A percentile compares a stretch with the other conserved stretches of the same genome.
Conservation (phyloP, 805 yeast genomes). For the Starmerella apis region DNA sequence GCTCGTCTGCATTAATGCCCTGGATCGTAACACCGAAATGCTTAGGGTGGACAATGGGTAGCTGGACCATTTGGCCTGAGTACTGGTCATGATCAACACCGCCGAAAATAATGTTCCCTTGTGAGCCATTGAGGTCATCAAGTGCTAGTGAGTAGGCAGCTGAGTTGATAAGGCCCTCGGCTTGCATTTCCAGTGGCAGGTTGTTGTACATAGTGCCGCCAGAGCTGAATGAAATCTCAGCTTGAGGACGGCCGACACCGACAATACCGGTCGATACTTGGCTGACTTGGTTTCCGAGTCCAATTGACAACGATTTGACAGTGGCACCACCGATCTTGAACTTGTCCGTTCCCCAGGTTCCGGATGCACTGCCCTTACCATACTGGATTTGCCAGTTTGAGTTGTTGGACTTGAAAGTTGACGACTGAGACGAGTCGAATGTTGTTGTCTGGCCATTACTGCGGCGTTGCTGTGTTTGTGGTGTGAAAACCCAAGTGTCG, state of each 20-base stretch:
- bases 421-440: constrained; percentile 28
- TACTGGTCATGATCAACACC: constrained; percentile 45
- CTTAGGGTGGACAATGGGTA: constrained; percentile 32
- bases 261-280: constrained; percentile 52
- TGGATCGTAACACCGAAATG: constrained; percentile 30
- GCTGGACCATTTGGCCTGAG: constrained; percentile 35
- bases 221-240: constrained; percentile 38
- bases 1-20: constrained; percentile 26
- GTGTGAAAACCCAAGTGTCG: constrained; percentile 54
- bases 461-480: constrained; percentile 24
- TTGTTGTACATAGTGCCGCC: constrained; percentile 42
- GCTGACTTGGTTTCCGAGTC: constrained; percentile 53
- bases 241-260: constrained; percentile 39
- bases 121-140: constrained; percentile 33
- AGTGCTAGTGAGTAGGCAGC: constrained; percentile 58
- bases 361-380: constrained; percentile 43
- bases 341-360: constrained; percentile 55
- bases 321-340: constrained; percentile 46
- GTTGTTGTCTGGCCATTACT: constrained; percentile 17
- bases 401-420: constrained; percentile 27
- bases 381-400: constrained; percentile 33
- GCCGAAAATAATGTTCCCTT: constrained; percentile 49
- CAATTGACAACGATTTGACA: constrained; percentile 53
- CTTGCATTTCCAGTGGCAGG: constrained; percentile 51
- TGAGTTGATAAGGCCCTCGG: constrained; percentile 48